Conservation (phyloP, 345 rosid species). For the Sonneratia alba region DNA sequence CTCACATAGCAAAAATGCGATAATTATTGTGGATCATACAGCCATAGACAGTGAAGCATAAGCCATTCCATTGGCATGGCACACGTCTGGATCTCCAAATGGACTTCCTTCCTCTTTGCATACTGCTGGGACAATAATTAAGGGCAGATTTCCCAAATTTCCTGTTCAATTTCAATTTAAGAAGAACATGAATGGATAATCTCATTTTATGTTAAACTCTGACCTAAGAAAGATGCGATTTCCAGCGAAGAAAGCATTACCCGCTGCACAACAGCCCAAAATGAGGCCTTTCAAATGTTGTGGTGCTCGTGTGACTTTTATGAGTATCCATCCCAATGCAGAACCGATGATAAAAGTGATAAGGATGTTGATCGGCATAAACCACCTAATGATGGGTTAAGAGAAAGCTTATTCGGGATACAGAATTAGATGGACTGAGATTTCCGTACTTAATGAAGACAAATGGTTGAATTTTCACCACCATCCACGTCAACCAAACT, state of each 20-base stretch:
- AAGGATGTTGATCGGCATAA: conserved; percentile 45
- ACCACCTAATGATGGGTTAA: conserved; percentile 29
- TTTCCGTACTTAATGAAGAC: not conserved
- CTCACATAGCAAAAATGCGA: not conserved
- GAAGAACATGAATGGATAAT: not conserved
- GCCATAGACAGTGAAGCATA: conserved; percentile 48
- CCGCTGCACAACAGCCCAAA: conserved; percentile 45
- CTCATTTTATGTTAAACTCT: not conserved
- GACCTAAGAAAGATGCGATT: not conserved
- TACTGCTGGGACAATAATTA: conserved; percentile 41
- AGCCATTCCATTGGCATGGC: conserved; percentile 28
- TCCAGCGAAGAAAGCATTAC: conserved; percentile 10
- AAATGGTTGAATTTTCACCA: not conserved
- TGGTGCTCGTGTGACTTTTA: conserved; percentile 34
- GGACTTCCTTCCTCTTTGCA: conserved; percentile 41
- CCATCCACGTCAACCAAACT: conserved; percentile 10
- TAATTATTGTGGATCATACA: conserved; percentile 15
- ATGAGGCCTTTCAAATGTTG: conserved; percentile 36
- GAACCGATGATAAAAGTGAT: conserved; percentile 34
- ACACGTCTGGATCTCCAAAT: conserved; percentile 33
- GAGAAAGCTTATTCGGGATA: not conserved
- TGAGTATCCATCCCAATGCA: conserved; percentile 35
- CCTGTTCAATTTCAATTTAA: conserved; percentile 15
- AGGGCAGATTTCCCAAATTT: conserved; percentile 39
- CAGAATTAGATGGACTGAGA: too few species aligned